phyloP scores from a whole-genome alignment of 495 filamentous ascomycete species.

The Penicillium nucicola region DNA sequence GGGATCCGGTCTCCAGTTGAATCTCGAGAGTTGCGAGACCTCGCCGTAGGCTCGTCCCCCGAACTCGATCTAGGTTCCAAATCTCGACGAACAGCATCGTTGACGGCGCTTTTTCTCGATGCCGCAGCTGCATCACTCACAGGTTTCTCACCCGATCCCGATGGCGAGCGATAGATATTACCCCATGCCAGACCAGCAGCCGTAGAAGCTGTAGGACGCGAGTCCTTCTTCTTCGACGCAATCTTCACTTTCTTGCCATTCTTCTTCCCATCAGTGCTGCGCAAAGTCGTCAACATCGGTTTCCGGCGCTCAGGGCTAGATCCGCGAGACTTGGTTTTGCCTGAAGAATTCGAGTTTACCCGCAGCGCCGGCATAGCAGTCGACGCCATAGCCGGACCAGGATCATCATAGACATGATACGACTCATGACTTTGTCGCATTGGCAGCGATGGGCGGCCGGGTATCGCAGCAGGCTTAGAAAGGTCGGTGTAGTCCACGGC shows the following conservation, averaged over 20 bases:
- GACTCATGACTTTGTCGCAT: conserved; percentile 51
- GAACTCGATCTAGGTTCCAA: conserved; percentile 23
- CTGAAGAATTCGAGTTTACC: conserved; percentile 37
- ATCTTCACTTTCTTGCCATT: conserved; percentile 46
- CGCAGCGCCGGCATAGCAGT: conserved; percentile 30
- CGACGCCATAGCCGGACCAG: conserved; percentile 4
- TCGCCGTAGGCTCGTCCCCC: conserved; percentile 23
- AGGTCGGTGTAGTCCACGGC: conserved; percentile 74
- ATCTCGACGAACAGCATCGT: conserved; percentile 25
- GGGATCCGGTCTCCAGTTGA: conserved; percentile 18
- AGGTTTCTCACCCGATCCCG: conserved; percentile 26
- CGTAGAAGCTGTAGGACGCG: conserved; percentile 65
- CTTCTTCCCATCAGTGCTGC: conserved; percentile 60
- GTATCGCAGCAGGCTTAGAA: conserved; percentile 65
- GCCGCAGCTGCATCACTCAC: conserved; percentile 34
- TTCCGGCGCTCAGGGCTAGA: conserved; percentile 80
- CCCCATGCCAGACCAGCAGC: conserved; percentile 88
- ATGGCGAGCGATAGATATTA: conserved; percentile 40
- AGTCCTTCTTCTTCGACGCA: conserved; percentile 29
- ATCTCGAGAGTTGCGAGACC: neutral
- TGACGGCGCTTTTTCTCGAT: conserved; percentile 28
- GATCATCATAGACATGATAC: conserved; percentile 11
- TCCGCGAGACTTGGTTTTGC: conserved; percentile 55
- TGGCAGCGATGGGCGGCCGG: conserved; percentile 52
- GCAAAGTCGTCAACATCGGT: conserved; percentile 79